A percentile compares a stretch with the other conserved stretches of the same genome.
Conservation (phyloP, 192 early-diverging fungal genomes). For the Coemansia erecta region DNA sequence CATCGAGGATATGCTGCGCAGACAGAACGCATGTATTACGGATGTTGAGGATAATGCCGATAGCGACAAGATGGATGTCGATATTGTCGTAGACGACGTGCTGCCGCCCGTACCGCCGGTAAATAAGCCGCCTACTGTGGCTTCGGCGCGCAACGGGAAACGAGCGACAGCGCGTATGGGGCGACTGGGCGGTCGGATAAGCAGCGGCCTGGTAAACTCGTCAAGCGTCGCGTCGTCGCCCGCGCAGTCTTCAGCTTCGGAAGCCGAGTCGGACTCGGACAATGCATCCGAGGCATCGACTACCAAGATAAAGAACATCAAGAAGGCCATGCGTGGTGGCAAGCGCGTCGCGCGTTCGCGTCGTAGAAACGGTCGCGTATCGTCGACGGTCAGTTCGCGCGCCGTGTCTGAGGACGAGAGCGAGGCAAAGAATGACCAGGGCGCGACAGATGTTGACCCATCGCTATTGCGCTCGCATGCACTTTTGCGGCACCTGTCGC, state of each 20-base stretch:
- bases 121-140: too few relatives aligned
- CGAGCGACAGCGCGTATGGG: not conserved
- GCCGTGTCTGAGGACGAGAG: constrained; percentile 10
- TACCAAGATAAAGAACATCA: not conserved
- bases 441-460: not conserved
- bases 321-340: not conserved
- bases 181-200: not conserved
- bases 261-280: constrained; percentile 20
- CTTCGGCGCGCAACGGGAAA: constrained; percentile 1
- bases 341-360: not conserved
- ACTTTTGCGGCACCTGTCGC: constrained; percentile 33
- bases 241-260: not conserved
- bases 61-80: constrained; percentile 24
- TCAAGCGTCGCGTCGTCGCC: constrained; percentile 27
- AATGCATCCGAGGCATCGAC: constrained; percentile 9
- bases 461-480: constrained; percentile 10
- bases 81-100: constrained; percentile 1
- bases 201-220: constrained; percentile 15
- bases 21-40: constrained; percentile 18
- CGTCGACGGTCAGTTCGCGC: constrained; percentile 11
- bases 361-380: constrained; percentile 1
- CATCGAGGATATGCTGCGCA: constrained; percentile 20
- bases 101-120: constrained; percentile 11
- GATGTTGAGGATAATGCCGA: constrained; percentile 16
- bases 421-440: not conserved